Conservation (phyloP, 257 asterid genomes). For the Jacaranda copaia region DNA sequence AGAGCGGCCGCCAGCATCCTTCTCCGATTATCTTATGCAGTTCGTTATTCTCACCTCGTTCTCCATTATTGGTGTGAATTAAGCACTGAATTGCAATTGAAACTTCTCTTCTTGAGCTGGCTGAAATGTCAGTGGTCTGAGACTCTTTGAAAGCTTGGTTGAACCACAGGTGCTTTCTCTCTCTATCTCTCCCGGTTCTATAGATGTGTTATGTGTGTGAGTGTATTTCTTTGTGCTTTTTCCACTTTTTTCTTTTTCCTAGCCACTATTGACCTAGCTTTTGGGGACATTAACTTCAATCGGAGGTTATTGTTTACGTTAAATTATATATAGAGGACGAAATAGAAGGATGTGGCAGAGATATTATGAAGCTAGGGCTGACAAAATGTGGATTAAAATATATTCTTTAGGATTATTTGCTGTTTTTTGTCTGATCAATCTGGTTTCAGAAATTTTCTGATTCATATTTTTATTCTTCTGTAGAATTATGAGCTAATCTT, state of each 20-base stretch:
- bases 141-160: conserved; percentile 28
- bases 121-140: conserved; percentile 41
- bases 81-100: conserved; percentile 16
- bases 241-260: background rate
- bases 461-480: background rate
- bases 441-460: conserved; percentile 15
- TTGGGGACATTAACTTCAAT: conserved; percentile 3
- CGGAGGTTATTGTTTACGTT: conserved; percentile 24
- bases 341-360: conserved; percentile 22
- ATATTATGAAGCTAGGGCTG: conserved; percentile 8
- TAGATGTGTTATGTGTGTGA: background rate
- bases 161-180: conserved; percentile 30
- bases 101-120: conserved; percentile 33
- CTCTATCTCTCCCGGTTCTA: background rate
- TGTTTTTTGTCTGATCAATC: conserved; percentile 9
- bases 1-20: conserved; percentile 30
- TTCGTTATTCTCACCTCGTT: background rate
- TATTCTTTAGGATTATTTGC: background rate
- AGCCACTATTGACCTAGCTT: conserved; percentile 23
- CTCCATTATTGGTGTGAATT: background rate
- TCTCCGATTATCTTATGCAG: background rate
- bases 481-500: conserved; percentile 3
- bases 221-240: conserved; percentile 10
- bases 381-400: background rate
- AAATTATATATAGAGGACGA: conserved; percentile 12